phyloP scores from a whole-genome alignment of 148 eudicot species.

The Camellia sinensis region DNA sequence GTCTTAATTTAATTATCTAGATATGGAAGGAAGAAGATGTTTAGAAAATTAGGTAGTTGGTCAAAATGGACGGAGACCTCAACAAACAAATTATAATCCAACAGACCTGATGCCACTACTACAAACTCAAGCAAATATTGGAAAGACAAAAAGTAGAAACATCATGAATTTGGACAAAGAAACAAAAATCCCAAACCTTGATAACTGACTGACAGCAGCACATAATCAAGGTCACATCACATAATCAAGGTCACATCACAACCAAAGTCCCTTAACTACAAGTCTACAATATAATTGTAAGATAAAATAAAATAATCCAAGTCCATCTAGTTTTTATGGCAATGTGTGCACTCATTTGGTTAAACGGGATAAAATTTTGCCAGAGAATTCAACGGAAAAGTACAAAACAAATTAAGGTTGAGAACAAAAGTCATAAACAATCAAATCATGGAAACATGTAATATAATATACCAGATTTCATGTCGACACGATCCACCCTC shows the following conservation, averaged over 20 bases:
- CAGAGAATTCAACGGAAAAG: background rate
- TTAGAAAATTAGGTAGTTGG: background rate
- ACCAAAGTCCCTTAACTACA: too few relatives aligned
- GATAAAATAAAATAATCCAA: too few relatives aligned
- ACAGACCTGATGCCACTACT: background rate
- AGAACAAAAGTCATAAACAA: background rate
- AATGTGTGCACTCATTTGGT: background rate
- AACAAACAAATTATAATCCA: background rate
- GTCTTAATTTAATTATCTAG: background rate
- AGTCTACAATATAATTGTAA: too few relatives aligned
- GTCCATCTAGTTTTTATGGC: background rate
- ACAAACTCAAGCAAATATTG: background rate
- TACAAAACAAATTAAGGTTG: background rate
- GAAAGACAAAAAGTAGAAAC: background rate
- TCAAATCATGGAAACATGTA: background rate
- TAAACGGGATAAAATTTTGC: background rate
- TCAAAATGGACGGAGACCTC: background rate
- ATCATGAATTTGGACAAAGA: background rate
- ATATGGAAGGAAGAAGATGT: background rate
- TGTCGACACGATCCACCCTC: conserved; percentile 80
- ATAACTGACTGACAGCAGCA: background rate
- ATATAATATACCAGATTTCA: conserved; percentile 70
- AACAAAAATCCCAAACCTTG: background rate
- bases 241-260: background rate
- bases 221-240: background rate